Percentiles rank a stretch among this genome's conserved stretches.
Evolutionary conservation across 2,329 filamentous ascomycete species (phyloP).

Genomic region (Alternaria sp.): DNA sequence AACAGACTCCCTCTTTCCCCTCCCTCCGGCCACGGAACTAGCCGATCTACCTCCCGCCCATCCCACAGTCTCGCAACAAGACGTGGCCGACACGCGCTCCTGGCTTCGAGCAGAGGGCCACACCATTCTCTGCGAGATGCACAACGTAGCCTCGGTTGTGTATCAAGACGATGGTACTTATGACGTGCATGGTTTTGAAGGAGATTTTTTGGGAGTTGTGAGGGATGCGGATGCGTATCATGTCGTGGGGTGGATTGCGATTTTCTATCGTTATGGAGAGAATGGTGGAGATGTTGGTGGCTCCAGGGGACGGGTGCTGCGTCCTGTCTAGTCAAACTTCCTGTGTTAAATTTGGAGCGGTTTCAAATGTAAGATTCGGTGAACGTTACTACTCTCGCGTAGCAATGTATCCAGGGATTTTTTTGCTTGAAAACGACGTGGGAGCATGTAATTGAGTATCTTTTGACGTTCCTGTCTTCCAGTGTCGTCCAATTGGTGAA

Average conservation of each 20-base stretch:
- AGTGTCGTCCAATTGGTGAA: neutral
- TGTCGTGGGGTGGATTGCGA: neutral
- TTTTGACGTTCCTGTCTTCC: neutral
- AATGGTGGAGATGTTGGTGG: neutral
- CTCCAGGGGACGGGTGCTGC: neutral
- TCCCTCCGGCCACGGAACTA: neutral
- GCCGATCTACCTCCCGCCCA: neutral
- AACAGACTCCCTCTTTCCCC: neutral
- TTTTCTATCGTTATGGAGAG: neutral
- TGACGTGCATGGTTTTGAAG: neutral
- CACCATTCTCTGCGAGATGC: neutral
- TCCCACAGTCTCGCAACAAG: neutral
- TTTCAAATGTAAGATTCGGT: neutral
- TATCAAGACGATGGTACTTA: neutral
- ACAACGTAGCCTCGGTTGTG: neutral
- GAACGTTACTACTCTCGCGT: neutral
- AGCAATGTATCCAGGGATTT: neutral
- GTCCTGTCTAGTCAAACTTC: neutral
- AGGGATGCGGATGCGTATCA: neutral
- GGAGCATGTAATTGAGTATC: neutral
- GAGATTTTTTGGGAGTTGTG: neutral
- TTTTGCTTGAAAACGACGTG: neutral
- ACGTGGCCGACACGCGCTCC: neutral
- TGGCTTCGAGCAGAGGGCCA: neutral
- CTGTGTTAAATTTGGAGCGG: neutral